Evolutionary conservation across 495 filamentous ascomycete genomes (phyloP).

Genomic region (Aspergillus biplanus): DNA sequence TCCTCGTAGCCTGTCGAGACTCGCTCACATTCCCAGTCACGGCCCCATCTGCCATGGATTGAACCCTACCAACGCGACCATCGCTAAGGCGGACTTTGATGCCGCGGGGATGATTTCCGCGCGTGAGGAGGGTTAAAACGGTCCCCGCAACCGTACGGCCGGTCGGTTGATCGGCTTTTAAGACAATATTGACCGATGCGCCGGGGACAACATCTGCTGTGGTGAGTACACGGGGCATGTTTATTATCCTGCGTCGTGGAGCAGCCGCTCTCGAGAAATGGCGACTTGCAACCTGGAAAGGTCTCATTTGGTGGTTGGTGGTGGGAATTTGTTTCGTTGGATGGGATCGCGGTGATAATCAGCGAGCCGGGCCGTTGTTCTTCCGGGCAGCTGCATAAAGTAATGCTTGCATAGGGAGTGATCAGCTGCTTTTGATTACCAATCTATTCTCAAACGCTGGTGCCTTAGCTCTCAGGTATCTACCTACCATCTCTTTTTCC

Average conservation of each 20-base stretch:
- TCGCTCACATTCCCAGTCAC: not conserved
- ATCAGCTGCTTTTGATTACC: too few relatives aligned
- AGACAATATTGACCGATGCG: conserved; percentile 65
- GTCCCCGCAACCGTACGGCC: conserved; percentile 66
- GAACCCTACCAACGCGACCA: conserved; percentile 70
- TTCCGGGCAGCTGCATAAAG: too few relatives aligned
- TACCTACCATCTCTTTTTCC: too few relatives aligned
- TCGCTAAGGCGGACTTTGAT: conserved; percentile 74
- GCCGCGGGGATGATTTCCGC: conserved; percentile 71
- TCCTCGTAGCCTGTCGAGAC: not conserved
- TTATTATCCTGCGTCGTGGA: not conserved
- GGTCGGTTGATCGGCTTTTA: conserved; percentile 72
- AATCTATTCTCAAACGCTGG: too few relatives aligned
- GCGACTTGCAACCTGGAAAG: too few relatives aligned
- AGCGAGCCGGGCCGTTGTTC: too few relatives aligned
- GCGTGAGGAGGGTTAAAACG: conserved; percentile 65
- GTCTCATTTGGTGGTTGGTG: too few relatives aligned
- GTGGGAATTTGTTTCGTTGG: too few relatives aligned
- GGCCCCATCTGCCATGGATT: conserved; percentile 33
- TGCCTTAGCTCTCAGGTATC: too few relatives aligned
- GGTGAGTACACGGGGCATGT: conserved; percentile 24
- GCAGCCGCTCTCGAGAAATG: not conserved
- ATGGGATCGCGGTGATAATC: too few relatives aligned
- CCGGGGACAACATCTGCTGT: conserved; percentile 41
- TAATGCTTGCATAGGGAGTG: too few relatives aligned